Evolutionary conservation across 805 yeast species (phyloP), one percentile per base, ranked within the genome.

Genomic region (Spathaspora passalidarum): DNA sequence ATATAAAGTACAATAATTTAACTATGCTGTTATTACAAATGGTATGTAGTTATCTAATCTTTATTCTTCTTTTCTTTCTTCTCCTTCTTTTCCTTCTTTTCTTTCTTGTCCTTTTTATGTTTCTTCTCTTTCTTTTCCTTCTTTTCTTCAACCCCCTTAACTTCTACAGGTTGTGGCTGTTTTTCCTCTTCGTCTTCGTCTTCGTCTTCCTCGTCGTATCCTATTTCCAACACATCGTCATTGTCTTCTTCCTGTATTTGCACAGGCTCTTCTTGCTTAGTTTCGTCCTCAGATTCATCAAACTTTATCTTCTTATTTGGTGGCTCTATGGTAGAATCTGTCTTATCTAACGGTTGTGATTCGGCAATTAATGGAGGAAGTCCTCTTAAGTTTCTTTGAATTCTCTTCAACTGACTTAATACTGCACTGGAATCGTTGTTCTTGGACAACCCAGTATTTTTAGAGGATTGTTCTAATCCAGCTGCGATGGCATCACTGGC

Each of bases 381-480:
- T 1, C 96, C 96, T 53, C 89, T 73, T 53, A 87, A 77, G 51
- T 85, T 88, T 65, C 96, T 77, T 59, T 84, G 92, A 35, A 86
- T 70, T 60, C 96, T 76, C 56, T 73, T 77, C 56, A 88, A 70
- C 68, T 87, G 96, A 47, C 86, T 72, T 49, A 72, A 55, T 16
- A 77, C 70, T 21, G 79, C 72, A 32, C 45, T 41, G 2, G 40
- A 17, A 16, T 47, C 47, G 8, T 19, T 40, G 56, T 66, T 58
- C 22, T 35, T 45, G 59, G 55, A 49, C 49, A 56, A 61, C 2
- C 71, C 69, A 4, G 62, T 51, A 14, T 52, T 52, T 29, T 59
- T 61, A 22, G 69, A 61, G 40, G 59, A 58, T 9, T 50, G 52
- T 39, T 38, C 43, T 39, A 56, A 54, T 32, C 60, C 55, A 16